phyloP scores from a whole-genome alignment of 768 basidiomycete species.

The Russula sp. region DNA sequence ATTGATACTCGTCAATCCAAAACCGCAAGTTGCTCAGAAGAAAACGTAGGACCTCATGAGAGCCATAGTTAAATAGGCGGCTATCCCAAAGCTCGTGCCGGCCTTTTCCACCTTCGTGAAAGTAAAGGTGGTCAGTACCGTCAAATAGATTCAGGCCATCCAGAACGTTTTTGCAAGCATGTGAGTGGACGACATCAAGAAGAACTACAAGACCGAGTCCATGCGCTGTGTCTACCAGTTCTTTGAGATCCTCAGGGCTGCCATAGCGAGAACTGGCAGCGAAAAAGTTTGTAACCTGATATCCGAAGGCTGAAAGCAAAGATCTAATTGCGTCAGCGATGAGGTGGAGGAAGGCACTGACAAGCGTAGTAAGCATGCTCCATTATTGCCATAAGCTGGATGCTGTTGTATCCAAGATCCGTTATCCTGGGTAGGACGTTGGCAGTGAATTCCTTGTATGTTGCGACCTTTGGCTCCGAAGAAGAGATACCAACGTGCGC shows the following conservation, averaged over 20 bases:
- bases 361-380: slow-evolving; percentile 98
- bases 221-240: slow-evolving; percentile 92
- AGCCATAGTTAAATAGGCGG: slow-evolving; percentile 92
- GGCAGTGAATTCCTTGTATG: slow-evolving; percentile 91
- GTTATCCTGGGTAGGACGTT: slow-evolving; percentile 83
- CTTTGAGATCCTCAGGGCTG: slow-evolving; percentile 90
- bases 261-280: slow-evolving; percentile 96
- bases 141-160: slow-evolving; percentile 96
- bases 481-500: slow-evolving; percentile 98
- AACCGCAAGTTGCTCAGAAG: slow-evolving; percentile 90
- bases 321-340: not conserved
- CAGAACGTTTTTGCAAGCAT: slow-evolving; percentile 95
- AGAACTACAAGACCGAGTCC: slow-evolving; percentile 88
- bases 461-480: slow-evolving; percentile 77
- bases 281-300: slow-evolving; percentile 97
- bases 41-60: slow-evolving; percentile 92
- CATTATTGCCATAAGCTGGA: slow-evolving; percentile 98
- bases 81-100: slow-evolving; percentile 97
- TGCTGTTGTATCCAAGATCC: slow-evolving; percentile 90
- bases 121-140: slow-evolving; percentile 95
- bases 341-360: slow-evolving; percentile 33
- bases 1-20: slow-evolving; percentile 91
- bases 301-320: slow-evolving; percentile 74
- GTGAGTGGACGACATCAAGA: slow-evolving; percentile 95
- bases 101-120: slow-evolving; percentile 89